These are phyloP conservation scores for Leccinum glutinopallens DNA, from an alignment of 1,284 basidiomycete genomes.

Conservation along the genomic window DNA sequence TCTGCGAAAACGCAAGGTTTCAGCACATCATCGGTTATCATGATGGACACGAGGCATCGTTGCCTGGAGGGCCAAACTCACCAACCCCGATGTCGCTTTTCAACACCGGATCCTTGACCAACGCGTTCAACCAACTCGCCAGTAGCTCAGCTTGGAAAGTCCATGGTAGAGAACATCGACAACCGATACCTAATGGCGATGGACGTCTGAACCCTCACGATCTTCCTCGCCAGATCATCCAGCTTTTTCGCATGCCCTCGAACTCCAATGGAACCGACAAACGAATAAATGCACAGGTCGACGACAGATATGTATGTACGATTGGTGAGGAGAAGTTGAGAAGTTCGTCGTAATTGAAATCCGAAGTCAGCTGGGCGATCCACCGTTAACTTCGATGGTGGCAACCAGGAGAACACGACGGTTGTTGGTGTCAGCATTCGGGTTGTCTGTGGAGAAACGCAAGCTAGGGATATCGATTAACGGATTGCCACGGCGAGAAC, in stretches of 20 bases:
- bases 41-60: not conserved
- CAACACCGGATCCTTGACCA: slow-evolving; percentile 62
- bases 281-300: slow-evolving; percentile 81
- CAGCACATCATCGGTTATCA: slow-evolving; percentile 11
- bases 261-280: slow-evolving; percentile 68
- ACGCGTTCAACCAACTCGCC: slow-evolving; percentile 59
- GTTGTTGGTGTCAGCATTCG: slow-evolving; percentile 21
- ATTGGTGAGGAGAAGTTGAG: too few relatives aligned
- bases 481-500: slow-evolving; percentile 32
- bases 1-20: slow-evolving; percentile 41
- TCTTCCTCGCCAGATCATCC: slow-evolving; percentile 67
- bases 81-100: too few relatives aligned
- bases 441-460: slow-evolving; percentile 28
- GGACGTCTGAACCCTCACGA: slow-evolving; percentile 85
- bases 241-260: slow-evolving; percentile 56
- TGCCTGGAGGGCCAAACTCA: not conserved
- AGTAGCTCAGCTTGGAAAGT: too few relatives aligned
- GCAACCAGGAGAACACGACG: slow-evolving; percentile 76
- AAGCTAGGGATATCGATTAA: slow-evolving; percentile 38
- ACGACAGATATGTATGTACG: slow-evolving; percentile 75
- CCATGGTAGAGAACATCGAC: slow-evolving; percentile 74
- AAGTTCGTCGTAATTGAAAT: too few relatives aligned
- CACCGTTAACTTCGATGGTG: too few relatives aligned
- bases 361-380: too few relatives aligned
- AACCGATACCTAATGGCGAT: slow-evolving; percentile 87